Conservation (phyloP, 1,284 basidiomycete genomes). For the Ustilago nuda region DNA sequence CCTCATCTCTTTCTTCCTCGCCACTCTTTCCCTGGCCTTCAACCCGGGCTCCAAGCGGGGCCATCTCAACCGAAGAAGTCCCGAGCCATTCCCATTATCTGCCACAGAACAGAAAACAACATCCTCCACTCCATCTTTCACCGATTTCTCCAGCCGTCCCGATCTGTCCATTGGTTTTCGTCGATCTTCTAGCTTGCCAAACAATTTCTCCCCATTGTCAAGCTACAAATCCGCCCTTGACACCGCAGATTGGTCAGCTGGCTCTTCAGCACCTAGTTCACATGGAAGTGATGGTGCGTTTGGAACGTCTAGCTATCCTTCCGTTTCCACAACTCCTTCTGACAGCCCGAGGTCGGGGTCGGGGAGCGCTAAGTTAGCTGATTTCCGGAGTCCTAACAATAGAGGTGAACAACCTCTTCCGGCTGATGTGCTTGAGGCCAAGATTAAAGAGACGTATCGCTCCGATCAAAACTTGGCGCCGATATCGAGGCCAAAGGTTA, state of each 20-base stretch:
- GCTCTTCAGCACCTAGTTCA: not conserved
- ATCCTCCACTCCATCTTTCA: not conserved
- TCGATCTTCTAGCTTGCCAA: not conserved
- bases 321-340: not conserved
- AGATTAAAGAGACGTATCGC: too few relatives aligned
- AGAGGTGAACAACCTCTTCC: too few relatives aligned
- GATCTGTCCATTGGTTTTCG: not conserved
- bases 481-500: too few relatives aligned
- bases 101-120: too few relatives aligned
- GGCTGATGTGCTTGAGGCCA: too few relatives aligned
- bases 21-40: not conserved
- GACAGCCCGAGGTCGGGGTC: not conserved
- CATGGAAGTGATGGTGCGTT: not conserved
- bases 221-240: not conserved
- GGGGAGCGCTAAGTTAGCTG: too few relatives aligned
- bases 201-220: not conserved
- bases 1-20: not conserved
- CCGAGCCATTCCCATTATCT: too few relatives aligned
- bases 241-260: not conserved
- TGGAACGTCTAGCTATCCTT: not conserved
- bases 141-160: too few relatives aligned
- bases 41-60: not conserved
- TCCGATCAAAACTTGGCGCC: too few relatives aligned
- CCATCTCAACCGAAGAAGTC: not conserved
- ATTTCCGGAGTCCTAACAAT: too few relatives aligned